Evolutionary conservation across 2,329 filamentous ascomycete species (phyloP), one percentile per base, ranked within the genome.

Genomic region (Apiospora malaysiana): DNA sequence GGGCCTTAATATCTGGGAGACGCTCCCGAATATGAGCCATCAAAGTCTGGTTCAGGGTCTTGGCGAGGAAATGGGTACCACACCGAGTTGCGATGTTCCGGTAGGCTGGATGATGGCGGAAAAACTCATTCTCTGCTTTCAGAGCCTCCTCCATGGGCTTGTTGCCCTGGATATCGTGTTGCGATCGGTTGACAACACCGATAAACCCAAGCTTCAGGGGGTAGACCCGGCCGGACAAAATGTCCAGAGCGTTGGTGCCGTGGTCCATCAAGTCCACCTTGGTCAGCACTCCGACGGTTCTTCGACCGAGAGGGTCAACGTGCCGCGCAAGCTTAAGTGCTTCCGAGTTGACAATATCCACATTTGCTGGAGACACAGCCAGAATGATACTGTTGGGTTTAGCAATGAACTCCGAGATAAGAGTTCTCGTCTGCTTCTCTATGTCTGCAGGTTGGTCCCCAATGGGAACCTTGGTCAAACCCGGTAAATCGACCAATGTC

Each of bases 181-280:
- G 96, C 45, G 96, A 98, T 74, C 96, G 91, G 83, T 99, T 99
- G 78, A 99, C 95, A 21, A 98, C 95, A 72, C 96, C 96, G 76
- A 99, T 98, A 81, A 98, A 99, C 40, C 96, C 96, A 73, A 99
- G 89, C 83, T 98, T 99, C 76, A 99, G 82, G 10, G 96, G 96
- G 81, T 99, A 99, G 3, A 99, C 96, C 37, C 96, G 92, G 4
- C 96, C 96, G 8, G 95, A 97, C n/a, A 99, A 88, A 76, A 99
- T 99, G 79, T 99, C 96, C 76, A 99, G 87, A 21, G 96, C 96
- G 79, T 99, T 98, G 71, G 96, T 99, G 73, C 96, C 96, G 79
- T 99, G 95, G 79, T 99, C 96, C 96, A 99, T 99, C 71, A 99
- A 85, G 81, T 99, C 96, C 74, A 99, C 86, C 84, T 99, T 99